Base-by-base conservation (phyloP, 306 rosid genomes). In the Corylus americana region DNA sequence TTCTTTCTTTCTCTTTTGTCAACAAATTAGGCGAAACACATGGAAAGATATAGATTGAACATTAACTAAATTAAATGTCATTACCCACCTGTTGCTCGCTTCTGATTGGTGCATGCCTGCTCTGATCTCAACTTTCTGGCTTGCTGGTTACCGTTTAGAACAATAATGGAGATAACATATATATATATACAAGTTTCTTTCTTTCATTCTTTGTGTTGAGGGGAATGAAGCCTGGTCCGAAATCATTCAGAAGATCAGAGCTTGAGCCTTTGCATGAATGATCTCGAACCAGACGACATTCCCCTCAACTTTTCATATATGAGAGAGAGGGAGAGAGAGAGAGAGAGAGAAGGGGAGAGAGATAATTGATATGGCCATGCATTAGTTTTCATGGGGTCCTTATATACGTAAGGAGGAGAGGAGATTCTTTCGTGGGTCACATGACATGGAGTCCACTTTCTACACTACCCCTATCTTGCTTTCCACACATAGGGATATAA, bases 191-290 rank as follows among this genome's bases (percentile, higher is more conserved):
- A 14, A 42, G 58, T 71, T 42, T 42, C 45, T 20, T 51, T 31
- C 35, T 31, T 31, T 31, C 35, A 31, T 31, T 31, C 35, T 58
- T 35, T 37, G 61, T 5, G 93, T 73, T 91, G 97, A 87, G 97
- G 94, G 93, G 97, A 91, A 91, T 90, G 97, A 91, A 89, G 92
- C 91, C 97, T 91, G 94, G 94, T 91, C 97, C 97, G 97, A 90
- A 82, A 90, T 91, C 92, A 82, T 57, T 74, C 87, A 25, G 42
- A 54, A 16, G 54, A 53, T 47, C 35, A 31, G 35, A 68, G 80
- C 61, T 11, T 59, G 8, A 80, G 84, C 67, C 4, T 42, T 81
- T 77, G 78, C 85, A 51, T 77, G 90, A 88, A 84, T 57, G 92
- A 84, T 88, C 74, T 91, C 90, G 94, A 89, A 66, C 91, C 97